Conservation (phyloP, 225 moss, liverwort and hornwort species). For the Takakia lepidozioides region DNA sequence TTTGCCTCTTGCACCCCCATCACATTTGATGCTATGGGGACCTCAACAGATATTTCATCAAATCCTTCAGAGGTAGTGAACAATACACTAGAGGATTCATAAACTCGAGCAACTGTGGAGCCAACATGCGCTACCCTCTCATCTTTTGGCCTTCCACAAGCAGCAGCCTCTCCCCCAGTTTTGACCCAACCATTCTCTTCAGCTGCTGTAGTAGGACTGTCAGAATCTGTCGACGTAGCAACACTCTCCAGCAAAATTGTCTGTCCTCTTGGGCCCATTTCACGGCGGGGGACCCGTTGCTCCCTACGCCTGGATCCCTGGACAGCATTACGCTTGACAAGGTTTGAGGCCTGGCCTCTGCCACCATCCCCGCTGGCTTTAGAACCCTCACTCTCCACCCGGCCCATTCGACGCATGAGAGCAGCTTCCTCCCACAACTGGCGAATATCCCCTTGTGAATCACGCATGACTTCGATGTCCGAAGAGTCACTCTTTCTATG, state of each 20-base stretch:
- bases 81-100: slow-evolving; percentile 8
- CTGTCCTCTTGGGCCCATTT: too few relatives aligned
- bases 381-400: slow-evolving; percentile 85
- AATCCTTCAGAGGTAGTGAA: slow-evolving; percentile 10
- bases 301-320: slow-evolving; percentile 7
- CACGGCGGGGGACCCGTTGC: slow-evolving; percentile 24
- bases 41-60: slow-evolving; percentile 5
- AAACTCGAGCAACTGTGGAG: slow-evolving; percentile 3
- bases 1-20: too few relatives aligned
- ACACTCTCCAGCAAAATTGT: slow-evolving; percentile 70
- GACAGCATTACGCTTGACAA: slow-evolving; percentile 13
- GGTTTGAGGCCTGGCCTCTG: slow-evolving; percentile 11
- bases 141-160: slow-evolving; percentile 12
- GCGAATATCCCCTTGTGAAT: slow-evolving; percentile 52
- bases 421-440: slow-evolving; percentile 84
- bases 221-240: slow-evolving; percentile 73
- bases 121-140: slow-evolving; percentile 14
- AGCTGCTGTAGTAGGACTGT: slow-evolving; percentile 28
- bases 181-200: slow-evolving; percentile 31
- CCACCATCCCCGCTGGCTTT: slow-evolving; percentile 50
- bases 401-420: slow-evolving; percentile 65
- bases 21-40: too few relatives aligned
- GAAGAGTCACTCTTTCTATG: slow-evolving; percentile 23
- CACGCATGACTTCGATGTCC: slow-evolving; percentile 44
- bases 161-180: slow-evolving; percentile 37